These are phyloP conservation scores for Chalciporus pseudorubinellus DNA, from an alignment of 768 basidiomycete species.

Conservation along the genomic window DNA sequence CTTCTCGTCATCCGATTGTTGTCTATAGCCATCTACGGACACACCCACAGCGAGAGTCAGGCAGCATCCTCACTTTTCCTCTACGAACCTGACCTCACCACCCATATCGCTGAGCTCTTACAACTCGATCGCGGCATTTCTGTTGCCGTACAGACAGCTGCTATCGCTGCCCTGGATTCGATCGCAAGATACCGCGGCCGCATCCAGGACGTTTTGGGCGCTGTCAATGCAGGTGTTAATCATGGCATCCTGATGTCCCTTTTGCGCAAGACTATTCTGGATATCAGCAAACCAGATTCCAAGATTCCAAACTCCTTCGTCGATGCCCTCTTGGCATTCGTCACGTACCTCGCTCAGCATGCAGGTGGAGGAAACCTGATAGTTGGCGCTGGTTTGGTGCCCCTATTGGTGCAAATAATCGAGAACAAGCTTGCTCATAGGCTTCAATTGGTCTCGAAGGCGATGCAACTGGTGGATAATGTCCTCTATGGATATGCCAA, in stretches of 20 bases:
- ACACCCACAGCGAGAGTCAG: constrained; percentile 77
- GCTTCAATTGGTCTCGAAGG: constrained; percentile 78
- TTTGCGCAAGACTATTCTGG: constrained; percentile 74
- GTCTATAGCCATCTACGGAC: constrained; percentile 88
- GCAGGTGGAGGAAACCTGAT: constrained; percentile 89
- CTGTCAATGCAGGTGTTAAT: constrained; percentile 93
- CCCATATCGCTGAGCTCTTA: constrained; percentile 85
- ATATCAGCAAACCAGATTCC: constrained; percentile 65
- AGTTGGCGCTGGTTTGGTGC: constrained; percentile 89
- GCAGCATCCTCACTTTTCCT: constrained; percentile 83
- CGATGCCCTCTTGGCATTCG: constrained; percentile 82
- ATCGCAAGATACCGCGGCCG: constrained; percentile 81
- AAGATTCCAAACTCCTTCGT: constrained; percentile 70
- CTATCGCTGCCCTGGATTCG: constrained; percentile 88
- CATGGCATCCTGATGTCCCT: constrained; percentile 93
- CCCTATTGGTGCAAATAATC: constrained; percentile 84
- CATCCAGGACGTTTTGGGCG: constrained; percentile 81
- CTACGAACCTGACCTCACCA: constrained; percentile 90
- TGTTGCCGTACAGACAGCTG: constrained; percentile 73
- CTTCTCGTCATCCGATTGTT: constrained; percentile 79
- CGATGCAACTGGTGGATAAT: constrained; percentile 89
- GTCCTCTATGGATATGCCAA: constrained; percentile 87
- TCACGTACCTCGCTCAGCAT: constrained; percentile 84
- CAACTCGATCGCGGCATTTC: constrained; percentile 75
- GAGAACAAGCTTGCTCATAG: constrained; percentile 71